Base-by-base conservation (phyloP, 345 rosid genomes). In the Excoecaria agallocha region DNA sequence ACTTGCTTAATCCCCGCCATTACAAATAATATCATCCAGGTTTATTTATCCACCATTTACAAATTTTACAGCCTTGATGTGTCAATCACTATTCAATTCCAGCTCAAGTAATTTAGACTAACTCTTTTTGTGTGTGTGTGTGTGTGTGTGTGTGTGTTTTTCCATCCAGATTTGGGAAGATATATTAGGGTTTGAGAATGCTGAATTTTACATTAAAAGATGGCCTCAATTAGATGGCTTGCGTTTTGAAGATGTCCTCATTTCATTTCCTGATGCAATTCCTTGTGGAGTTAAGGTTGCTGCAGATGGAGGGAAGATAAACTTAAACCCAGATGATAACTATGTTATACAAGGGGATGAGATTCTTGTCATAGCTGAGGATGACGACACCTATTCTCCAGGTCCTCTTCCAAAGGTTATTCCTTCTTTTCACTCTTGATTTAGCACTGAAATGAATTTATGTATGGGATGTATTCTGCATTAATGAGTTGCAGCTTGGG, bases 361-460 rank as follows among this genome's bases (percentile, higher is more conserved):
- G 86, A 76, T 91, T 66, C 95, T 93, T 86, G 98, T 93, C 71
- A 93, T 93, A 66, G 98, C 97, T 16, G 98, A 93, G 83, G 97
- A 93, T 77, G 98, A 93, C 75, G 97, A 93, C 79, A 93, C 96
- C 74, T 93, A 91, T 56, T 77, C 90, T 79, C 98, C 98, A n/a
- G 85, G 87, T 80, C 86, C 91, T 74, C 89, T 88, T 81, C 97
- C 96, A 0, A 84, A 91, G 91, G 96, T 90, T 63, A 62, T 85
- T 30, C 67, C 78, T 69, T 74, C 82, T 78, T 68, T 48, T 72
- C 68, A 68, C 58, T 56, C 50, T 74, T 55, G 35, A 15, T 51
- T 43, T 64, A 70, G 70, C 69, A 57, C 30, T 24, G 55, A 63
- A 51, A 9, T 62, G 46, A 55, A 50, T 4, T 56, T 52, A 52